Percentiles rank a stretch among this genome's conserved stretches.
Conservation (phyloP, 345 rosid genomes). For the Melaleuca quinquenervia region DNA sequence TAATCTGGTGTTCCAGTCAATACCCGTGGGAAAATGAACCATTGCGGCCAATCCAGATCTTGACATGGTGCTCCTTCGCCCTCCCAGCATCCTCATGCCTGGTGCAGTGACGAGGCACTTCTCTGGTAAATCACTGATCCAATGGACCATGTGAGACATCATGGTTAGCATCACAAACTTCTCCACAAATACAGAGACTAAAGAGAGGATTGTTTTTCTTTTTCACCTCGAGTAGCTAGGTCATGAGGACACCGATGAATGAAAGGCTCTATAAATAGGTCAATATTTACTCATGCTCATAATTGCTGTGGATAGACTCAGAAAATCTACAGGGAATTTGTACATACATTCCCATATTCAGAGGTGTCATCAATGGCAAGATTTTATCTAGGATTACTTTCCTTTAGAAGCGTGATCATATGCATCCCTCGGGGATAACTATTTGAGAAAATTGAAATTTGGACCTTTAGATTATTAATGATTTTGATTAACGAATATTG, state of each 20-base stretch:
- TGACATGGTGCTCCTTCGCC: background rate
- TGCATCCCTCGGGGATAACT: background rate
- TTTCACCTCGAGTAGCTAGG: background rate
- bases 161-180: background rate
- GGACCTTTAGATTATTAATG: background rate
- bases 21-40: background rate
- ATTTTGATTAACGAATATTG: no score
- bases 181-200: background rate
- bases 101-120: background rate
- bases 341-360: background rate
- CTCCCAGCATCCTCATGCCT: background rate
- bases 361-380: background rate
- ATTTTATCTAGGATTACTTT: background rate
- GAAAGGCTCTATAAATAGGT: background rate
- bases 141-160: background rate
- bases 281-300: background rate
- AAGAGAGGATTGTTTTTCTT: background rate
- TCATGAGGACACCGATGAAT: background rate
- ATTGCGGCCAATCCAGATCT: background rate
- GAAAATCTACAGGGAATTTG: no score
- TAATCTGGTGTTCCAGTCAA: background rate
- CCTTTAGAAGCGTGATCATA: background rate
- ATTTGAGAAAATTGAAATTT: background rate
- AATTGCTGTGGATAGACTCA: background rate
- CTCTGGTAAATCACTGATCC: background rate